A percentile compares a stretch with the other conserved stretches of the same genome.
Evolutionary conservation across 2,329 filamentous ascomycete species (phyloP).

Genomic region (Gaeumannomyces sp.): DNA sequence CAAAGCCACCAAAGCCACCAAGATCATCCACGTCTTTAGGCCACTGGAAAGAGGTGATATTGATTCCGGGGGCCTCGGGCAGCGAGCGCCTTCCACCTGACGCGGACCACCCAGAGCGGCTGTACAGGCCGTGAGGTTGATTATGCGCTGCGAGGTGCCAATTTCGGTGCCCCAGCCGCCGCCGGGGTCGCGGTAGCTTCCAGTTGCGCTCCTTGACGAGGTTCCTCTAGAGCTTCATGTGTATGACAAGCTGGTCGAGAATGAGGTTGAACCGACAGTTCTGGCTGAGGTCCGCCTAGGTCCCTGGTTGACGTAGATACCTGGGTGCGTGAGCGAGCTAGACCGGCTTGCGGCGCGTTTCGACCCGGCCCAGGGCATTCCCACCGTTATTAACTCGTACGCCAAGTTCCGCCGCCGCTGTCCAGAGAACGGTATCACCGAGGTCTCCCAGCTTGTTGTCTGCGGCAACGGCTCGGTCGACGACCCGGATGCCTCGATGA

Average conservation of each 20-base stretch:
- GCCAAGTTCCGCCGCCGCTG: slow-evolving; percentile 62
- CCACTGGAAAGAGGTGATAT: too few species aligned
- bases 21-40: too few species aligned
- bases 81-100: too few species aligned
- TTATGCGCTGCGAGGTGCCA: background rate
- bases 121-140: too few species aligned
- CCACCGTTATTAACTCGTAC: slow-evolving; percentile 70
- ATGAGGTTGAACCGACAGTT: slow-evolving; percentile 2
- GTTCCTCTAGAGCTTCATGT: background rate
- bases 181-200: background rate
- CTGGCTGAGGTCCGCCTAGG: slow-evolving; percentile 6
- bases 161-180: background rate
- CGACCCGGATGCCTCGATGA: slow-evolving; percentile 66
- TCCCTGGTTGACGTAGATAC: background rate
- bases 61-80: too few species aligned
- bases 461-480: slow-evolving; percentile 76
- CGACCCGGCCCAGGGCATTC: slow-evolving; percentile 77
- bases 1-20: too few species aligned
- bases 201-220: background rate
- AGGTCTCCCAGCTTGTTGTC: slow-evolving; percentile 66
- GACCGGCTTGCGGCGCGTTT: too few species aligned
- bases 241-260: background rate
- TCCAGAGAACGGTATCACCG: slow-evolving; percentile 42
- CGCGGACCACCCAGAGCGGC: too few species aligned
- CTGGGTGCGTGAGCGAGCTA: too few species aligned